phyloP scores from a whole-genome alignment of 768 basidiomycete genomes.

The Lactarius sanguifluus region DNA sequence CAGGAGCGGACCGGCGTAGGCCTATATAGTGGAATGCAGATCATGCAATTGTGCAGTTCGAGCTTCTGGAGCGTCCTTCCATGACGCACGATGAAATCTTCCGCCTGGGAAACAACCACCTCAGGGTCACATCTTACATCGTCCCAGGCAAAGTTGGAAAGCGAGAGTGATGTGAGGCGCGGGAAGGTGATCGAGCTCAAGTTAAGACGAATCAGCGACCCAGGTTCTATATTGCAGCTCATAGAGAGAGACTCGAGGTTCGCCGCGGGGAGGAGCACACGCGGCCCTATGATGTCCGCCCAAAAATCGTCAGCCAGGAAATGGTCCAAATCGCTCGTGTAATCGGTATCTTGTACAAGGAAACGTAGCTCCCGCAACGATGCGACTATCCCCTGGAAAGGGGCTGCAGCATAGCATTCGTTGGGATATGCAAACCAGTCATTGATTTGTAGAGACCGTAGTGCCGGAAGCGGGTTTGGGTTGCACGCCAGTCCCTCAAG shows the following conservation, averaged over 20 bases:
- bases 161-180: not conserved
- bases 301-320: not conserved
- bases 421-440: not conserved
- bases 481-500: too few species aligned
- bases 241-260: not conserved
- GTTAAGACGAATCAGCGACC: not conserved
- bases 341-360: not conserved
- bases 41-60: not conserved
- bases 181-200: not conserved
- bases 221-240: not conserved
- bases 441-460: too few species aligned
- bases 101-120: not conserved
- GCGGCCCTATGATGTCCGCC: not conserved
- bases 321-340: not conserved
- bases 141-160: not conserved
- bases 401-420: not conserved
- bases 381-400: not conserved
- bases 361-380: not conserved
- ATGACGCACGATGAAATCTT: constrained; percentile 1
- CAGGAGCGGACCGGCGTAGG: not conserved
- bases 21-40: not conserved
- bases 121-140: not conserved
- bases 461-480: too few species aligned
- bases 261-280: not conserved
- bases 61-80: not conserved